Base-by-base conservation (phyloP, 2,329 filamentous ascomycete species). In the Diaporthe vexans region DNA sequence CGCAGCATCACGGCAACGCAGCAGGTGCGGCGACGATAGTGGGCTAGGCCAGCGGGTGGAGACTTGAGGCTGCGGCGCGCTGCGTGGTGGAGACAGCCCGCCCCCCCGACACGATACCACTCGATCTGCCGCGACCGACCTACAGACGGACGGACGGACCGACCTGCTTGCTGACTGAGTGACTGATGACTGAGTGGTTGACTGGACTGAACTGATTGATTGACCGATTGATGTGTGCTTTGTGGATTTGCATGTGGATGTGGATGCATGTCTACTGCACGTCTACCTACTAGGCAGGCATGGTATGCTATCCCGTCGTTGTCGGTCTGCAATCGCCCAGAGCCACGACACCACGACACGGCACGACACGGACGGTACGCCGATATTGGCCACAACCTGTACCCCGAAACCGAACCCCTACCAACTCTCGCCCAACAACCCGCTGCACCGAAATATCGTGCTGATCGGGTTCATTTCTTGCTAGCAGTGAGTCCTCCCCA, bases 1-100 rank as follows among this genome's bases (percentile, higher is more conserved):
- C 40, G 43, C 33, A 52, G 63, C 46, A 52, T n/a, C 46, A 48
- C 40, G 43, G 46, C 33, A 54, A 5, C 46, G 15, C 46, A 37
- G 43, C 26, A 7, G 24, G 48, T 13, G 24, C 48, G n/a, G 59
- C 63, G 52, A 35, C 63, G 48, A 68, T 68, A 68, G 63, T 68
- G 63, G 48, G 63, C 46, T 35, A 68, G 63, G 63, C 46, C 63
- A 68, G 21, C 63, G 33, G 63, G 63, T 68, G 63, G 63, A 54
- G 63, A 26, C 63, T 40, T 40, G 33, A 40, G 46, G 46, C 63
- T 68, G 46, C 48, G 33, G 63, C 63, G 63, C 46, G 48, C 63
- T 68, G 48, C 63, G 48, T 56, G 71, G 71, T 73, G 71, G 71
- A 69, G 52, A 68, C 63, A 40, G 48, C 48, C 21, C 37, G 11